Evolutionary conservation across 805 yeast species (phyloP), one percentile per base, ranked within the genome.

Genomic region (Metschnikowia hibisci): DNA sequence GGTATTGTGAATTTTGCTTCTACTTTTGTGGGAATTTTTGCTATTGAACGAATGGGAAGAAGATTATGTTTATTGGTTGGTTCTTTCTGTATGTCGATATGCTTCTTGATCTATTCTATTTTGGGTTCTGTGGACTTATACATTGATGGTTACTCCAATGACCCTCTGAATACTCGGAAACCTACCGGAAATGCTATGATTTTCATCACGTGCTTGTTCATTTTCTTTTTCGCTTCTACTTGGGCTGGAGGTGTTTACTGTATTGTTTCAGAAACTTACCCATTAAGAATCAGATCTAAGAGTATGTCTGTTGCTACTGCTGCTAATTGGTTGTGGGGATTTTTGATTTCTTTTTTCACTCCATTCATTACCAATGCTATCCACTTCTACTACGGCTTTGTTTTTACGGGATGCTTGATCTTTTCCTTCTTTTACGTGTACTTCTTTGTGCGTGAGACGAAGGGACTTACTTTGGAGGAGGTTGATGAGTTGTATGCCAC

Each of bases 381-480:
- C 55, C 84, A 82, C 30, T 85, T 81, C 66, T 72, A 73, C 52
- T 76, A 77, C 53, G 95, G 95, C 1, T 82, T 76, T 56, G 78
- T 81, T 54, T 76, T 81, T 66, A 65, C 78, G 55, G 86, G 85
- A 2, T 80, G 85, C 61, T 66, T 80, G 67, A 64, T 80, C 15
- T 77, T 79, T 51, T 73, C 81, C 39, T 67, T 82, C 60, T 70
- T 83, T 64, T 87, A 83, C 62, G 85, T 85, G 42, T 80, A 75
- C 73, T 80, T 86, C 73, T 74, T 75, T 53, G 80, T 87, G 47
- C 80, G 81, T 55, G 91, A 85, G 66, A 87, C 95, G 43, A 81
- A 79, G 69, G 95, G 95, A 46, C 75, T 86, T 56, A 76, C 86
- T 34, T 75, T 87, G 61, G 95, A 87, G 67, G 89, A 87, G 66